Base-by-base conservation (phyloP, 2,329 filamentous ascomycete species). In the Penicillium hordei region DNA sequence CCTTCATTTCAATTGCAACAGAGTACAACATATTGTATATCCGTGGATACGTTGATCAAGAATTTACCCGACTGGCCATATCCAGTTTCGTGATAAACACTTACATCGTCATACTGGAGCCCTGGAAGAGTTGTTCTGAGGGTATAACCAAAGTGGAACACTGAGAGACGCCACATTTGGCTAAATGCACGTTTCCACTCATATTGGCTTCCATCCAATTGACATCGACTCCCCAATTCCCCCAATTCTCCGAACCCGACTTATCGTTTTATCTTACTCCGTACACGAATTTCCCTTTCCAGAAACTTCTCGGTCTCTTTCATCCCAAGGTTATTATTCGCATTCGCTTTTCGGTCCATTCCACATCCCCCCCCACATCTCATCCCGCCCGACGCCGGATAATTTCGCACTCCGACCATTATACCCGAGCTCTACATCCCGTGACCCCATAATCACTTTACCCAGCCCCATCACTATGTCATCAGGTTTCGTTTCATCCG, bases 401-500 rank as follows among this genome's bases (percentile, higher is more conserved):
- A 65, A 65, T 58, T 63, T 43, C 40, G 1, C 17, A 51, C 23
- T 21, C 48, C 48, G 48, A 33, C 38, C 53, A 52, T 60, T 61
- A 58, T 64, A 59, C 60, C 63, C 62, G 60, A 64, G 50, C 52
- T 36, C 17, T 44, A 29, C 33, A 25, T 53, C 44, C 34, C 42
- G 13, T 36, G 29, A 38, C 42, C 42, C 42, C 39, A 21, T 38
- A 38, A 38, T 17, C 34, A 56, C 49, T 49, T 49, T 57, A 53
- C 10, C 54, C 61, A 52, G 44, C 55, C 38, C 36, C 38, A 23
- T 25, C 61, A 65, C 54, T 21, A 80, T 80, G 78, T 79, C 75
- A 12, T 78, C 78, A 19, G 74, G 77, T 21, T 80, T 80, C 57
- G 74, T 80, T 21, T 75, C 77, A 34, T 75, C 69, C 44, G 78